Evolutionary conservation across 345 rosid species (phyloP).

Genomic region (Eucalyptus microcorys): DNA sequence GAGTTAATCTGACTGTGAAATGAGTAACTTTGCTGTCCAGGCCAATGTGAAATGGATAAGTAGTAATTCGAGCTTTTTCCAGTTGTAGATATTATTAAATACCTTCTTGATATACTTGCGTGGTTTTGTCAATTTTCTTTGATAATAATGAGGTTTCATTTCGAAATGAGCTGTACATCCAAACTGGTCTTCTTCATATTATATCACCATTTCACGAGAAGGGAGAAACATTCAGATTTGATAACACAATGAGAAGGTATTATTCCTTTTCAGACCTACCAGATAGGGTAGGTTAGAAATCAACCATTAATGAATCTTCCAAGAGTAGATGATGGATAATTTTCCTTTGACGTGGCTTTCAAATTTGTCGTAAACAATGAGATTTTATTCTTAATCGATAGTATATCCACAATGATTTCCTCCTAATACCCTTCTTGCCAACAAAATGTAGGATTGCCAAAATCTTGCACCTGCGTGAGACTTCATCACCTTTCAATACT

Average conservation of each 20-base stretch:
- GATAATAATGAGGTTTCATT: neutral
- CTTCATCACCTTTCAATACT: neutral
- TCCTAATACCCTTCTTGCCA: neutral
- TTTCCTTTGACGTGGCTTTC: neutral
- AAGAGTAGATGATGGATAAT: neutral
- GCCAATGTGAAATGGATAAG: neutral
- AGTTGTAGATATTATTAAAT: neutral
- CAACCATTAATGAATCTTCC: neutral
- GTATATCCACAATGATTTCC: neutral
- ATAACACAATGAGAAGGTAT: neutral
- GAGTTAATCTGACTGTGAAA: neutral
- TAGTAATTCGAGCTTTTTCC: neutral
- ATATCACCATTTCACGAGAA: neutral
- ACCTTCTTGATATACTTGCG: neutral
- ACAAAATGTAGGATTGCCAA: neutral
- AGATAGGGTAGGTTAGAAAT: neutral
- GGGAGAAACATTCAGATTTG: neutral
- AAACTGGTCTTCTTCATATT: neutral
- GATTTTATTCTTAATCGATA: neutral
- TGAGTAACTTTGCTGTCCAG: neutral
- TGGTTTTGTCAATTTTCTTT: neutral
- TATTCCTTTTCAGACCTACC: neutral
- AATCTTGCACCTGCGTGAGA: neutral
- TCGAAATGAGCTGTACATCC: neutral
- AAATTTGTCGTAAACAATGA: neutral